Base-by-base conservation (phyloP, 768 basidiomycete species). In the Cubamyces lactineus region DNA sequence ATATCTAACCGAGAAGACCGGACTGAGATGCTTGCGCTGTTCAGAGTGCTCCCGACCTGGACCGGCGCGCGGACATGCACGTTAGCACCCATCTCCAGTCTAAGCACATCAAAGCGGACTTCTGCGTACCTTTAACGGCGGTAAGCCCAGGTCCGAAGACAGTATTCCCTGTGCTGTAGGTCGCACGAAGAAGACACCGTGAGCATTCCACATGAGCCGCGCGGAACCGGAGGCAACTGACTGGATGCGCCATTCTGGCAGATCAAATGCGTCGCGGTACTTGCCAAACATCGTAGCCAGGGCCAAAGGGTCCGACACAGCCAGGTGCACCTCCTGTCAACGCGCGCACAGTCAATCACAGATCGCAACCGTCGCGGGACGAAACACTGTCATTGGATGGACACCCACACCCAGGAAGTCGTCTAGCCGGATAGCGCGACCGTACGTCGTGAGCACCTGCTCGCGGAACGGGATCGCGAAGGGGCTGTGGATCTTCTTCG, bases 1-100 rank as follows among this genome's bases (percentile, higher is more conserved):
- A 34, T 55, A 55, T 23, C 54, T 24, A n/a, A 55, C 54, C 16
- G 54, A 55, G n/a, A 55, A 55, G 16, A 55, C 54, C 9, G 54
- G 54, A 43, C 28, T 55, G 24, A 55, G 43, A 13, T 40, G 54
- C n/a, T 46, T 55, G 24, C 54, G 54, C n/a, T 55, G 54, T 34
- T 45, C 26, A 11, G 19, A 34, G 13, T 55, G 54, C 28, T 45
- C 54, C n/a, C 46, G 24, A 15, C 54, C 54, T 55, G 1, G 50
- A 34, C 8, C 12, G 6, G 5, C 19, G 16, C 30, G 28, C 9
- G 4, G 4, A 15, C 6, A n/a, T 51, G 5, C 11, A 16, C 34
- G 34, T 34, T 11, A 34, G 34, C 34, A 34, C 34, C 34, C 34
- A 34, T 11, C 6, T 1, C 6, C 34, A 7, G 2, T n/a, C 19